Percentiles rank a stretch among this genome's conserved stretches.
phyloP scores from a whole-genome alignment of 306 rosid species.

The Clitoria ternatea region DNA sequence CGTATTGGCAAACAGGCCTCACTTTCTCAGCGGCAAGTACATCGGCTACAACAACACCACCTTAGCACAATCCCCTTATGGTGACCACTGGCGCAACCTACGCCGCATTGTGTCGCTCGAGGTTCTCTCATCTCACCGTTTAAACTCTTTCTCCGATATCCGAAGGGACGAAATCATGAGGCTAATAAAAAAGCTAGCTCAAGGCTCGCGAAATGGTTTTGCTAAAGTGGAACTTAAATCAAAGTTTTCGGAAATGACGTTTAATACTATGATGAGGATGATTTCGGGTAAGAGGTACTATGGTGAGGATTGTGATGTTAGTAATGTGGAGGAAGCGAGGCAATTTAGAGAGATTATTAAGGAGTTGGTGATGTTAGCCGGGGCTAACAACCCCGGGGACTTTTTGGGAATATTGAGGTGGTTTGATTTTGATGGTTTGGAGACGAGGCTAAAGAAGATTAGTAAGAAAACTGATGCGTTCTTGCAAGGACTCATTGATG shows the following conservation, averaged over 20 bases:
- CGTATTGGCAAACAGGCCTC: neutral
- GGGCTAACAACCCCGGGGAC: neutral
- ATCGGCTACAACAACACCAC: neutral
- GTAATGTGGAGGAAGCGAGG: neutral
- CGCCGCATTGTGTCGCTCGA: neutral
- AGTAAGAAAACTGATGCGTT: neutral
- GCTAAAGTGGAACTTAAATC: neutral
- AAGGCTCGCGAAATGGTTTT: neutral
- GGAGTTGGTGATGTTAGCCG: neutral
- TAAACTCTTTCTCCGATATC: neutral
- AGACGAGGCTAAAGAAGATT: neutral
- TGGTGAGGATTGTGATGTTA: neutral
- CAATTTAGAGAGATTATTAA: neutral
- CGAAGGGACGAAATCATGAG: neutral
- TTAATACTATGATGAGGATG: neutral
- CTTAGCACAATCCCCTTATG: neutral
- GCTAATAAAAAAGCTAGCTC: neutral
- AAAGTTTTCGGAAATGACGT: neutral
- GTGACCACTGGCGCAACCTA: neutral
- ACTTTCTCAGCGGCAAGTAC: neutral
- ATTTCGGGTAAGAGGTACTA: neutral
- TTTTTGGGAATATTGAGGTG: neutral
- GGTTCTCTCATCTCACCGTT: neutral
- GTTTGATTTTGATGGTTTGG: neutral
- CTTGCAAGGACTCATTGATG: neutral